These are phyloP conservation scores for Polygonum maritimum DNA, from an alignment of 148 eudicot genomes.

Conservation along the genomic window DNA sequence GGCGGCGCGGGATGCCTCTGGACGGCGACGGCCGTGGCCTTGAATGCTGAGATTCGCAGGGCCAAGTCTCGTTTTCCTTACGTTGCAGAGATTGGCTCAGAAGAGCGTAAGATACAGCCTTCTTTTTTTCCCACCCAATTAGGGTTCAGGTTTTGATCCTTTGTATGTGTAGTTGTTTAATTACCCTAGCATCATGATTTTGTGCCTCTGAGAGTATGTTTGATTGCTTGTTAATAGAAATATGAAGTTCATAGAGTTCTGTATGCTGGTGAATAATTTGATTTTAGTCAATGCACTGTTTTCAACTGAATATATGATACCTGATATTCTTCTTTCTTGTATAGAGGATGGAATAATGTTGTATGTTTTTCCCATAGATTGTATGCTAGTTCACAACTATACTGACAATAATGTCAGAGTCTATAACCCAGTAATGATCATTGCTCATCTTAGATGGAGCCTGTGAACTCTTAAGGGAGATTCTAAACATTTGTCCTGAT, in stretches of 20 bases:
- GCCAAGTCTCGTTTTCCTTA: slow-evolving; percentile 82
- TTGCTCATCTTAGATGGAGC: too few relatives aligned
- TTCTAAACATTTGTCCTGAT: too few relatives aligned
- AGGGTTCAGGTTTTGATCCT: background rate
- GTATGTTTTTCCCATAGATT: background rate
- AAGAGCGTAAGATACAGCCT: slow-evolving; percentile 50
- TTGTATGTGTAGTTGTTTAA: background rate
- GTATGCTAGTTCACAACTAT: background rate
- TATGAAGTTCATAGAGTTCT: background rate
- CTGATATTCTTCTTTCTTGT: background rate
- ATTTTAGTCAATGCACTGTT: background rate
- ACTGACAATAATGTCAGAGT: background rate
- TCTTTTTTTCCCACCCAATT: background rate
- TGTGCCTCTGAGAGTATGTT: background rate
- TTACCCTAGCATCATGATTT: background rate
- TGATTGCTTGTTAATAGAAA: background rate
- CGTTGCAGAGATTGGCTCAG: slow-evolving; percentile 81
- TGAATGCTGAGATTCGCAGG: slow-evolving; percentile 96
- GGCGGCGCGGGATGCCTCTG: too few relatives aligned
- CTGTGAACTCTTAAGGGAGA: too few relatives aligned
- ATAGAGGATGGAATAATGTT: background rate
- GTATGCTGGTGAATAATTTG: background rate
- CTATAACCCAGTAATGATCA: too few relatives aligned
- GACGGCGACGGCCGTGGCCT: slow-evolving; percentile 74
- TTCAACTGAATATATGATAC: background rate